Percentiles rank a stretch among this genome's conserved stretches.
Conservation (phyloP, 805 yeast species). For the Candida xyloterini region DNA sequence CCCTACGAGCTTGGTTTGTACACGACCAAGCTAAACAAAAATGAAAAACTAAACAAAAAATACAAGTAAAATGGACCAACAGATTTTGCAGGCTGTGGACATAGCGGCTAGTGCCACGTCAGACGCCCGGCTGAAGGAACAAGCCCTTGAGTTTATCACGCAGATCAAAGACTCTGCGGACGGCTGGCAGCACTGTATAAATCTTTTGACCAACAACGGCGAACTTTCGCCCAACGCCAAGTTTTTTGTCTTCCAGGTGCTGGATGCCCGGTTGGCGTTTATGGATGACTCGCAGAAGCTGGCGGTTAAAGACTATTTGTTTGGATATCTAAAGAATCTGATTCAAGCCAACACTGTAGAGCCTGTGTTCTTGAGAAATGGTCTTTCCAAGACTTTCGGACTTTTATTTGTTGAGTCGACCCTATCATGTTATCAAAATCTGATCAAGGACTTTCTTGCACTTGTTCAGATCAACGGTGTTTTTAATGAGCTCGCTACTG, state of each 20-base stretch:
- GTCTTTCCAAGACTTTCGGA: conserved; percentile 54
- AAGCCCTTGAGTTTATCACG: conserved; percentile 53
- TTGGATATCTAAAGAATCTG: conserved; percentile 39
- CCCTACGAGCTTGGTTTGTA: neutral
- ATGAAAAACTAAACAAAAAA: conserved; percentile 12
- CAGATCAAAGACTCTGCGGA: conserved; percentile 51
- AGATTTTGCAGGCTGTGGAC: conserved; percentile 84
- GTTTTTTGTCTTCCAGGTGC: conserved; percentile 68
- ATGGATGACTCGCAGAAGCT: conserved; percentile 45
- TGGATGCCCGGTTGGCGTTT: conserved; percentile 51
- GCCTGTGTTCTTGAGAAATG: conserved; percentile 49
- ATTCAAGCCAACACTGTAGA: conserved; percentile 30
- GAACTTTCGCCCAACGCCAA: conserved; percentile 51
- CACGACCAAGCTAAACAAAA: conserved; percentile 9
- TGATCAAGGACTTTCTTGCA: conserved; percentile 47
- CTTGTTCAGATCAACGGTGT: conserved; percentile 31
- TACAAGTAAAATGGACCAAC: conserved; percentile 37
- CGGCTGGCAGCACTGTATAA: conserved; percentile 55
- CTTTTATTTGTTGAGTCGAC: conserved; percentile 49
- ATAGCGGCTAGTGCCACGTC: conserved; percentile 73
- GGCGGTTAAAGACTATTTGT: conserved; percentile 45
- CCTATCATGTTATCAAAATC: conserved; percentile 45
- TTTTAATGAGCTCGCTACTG: conserved; percentile 48
- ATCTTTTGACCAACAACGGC: conserved; percentile 37
- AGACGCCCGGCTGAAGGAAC: conserved; percentile 58